Evolutionary conservation across 768 basidiomycete genomes (phyloP), one percentile per base, ranked within the genome.

Genomic region (Calocybe cyanea): DNA sequence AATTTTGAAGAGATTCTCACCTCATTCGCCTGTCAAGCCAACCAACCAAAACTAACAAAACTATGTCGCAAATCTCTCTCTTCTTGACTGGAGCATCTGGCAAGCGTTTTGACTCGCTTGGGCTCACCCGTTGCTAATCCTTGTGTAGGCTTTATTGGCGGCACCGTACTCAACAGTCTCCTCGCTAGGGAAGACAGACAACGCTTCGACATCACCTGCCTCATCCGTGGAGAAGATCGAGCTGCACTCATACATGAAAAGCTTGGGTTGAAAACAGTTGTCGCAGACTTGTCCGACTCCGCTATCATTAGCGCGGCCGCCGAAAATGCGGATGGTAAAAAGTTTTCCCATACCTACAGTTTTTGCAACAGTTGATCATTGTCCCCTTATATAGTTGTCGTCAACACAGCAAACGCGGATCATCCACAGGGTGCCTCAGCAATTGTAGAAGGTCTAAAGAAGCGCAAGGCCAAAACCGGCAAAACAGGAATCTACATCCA

Each of bases 161-260:
- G 52, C 18, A 49, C 44, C 2, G 34, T 53, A 8, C 52, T 53
- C 38, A 41, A 28, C 25, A 39, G 48, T 28, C 48, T 53, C 35
- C 52, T 53, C n/a, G 37, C 41, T 7, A 41, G 48, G 24, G 38
- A 46, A 14, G 52, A 46, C 13, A 43, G 34, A 28, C 19, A 49
- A 2, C 52, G 38, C 10, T 53, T 49, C 21, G 48, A 53, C 31
- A 53, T 53, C 42, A 53, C 48, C 9, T 37, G 49, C 10, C 18
- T 53, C 5, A 53, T 53, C 46, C 45, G 52, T 11, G 48, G 48
- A 11, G 52, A 53, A 46, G 52, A 53, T 31, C 48, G 45, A 18
- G 52, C 52, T 7, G 24, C 35, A 0, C 35, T 53, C 8, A 49
- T 53, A 7, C 42, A 34, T 17, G 48, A 53, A 21, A 49, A 47